Evolutionary conservation across 2,329 filamentous ascomycete genomes (phyloP), one percentile per base, ranked within the genome.

Genomic region (Nemania serpens): DNA sequence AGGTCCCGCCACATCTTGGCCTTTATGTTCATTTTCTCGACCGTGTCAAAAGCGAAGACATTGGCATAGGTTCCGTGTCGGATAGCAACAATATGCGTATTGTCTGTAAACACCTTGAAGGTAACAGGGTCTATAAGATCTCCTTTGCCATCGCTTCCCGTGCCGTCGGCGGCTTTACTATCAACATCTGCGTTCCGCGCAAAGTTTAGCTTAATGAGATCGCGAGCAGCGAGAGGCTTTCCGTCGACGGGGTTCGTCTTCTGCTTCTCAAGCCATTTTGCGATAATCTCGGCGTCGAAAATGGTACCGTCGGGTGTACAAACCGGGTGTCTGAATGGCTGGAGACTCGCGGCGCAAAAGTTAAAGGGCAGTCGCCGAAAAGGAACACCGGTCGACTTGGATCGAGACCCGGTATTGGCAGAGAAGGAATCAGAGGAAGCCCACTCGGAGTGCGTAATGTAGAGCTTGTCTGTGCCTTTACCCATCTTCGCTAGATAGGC

Each of bases 361-460:
- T 97, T 98, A 85, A 96, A 99, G 33, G 96, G 95, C 1, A 99
- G 85, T 47, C 92, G 90, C 72, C 90, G 91, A 81, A 98, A 98
- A 39, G 85, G 84, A 50, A 86, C 83, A 66, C 86, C 84, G 20
- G 77, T 77, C 2, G 79, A 77, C 49, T 82, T 75, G 75, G 82
- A 76, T 78, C 88, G 74, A 73, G 84, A 75, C 52, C 90, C 90
- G 29, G 84, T 88, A 74, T 88, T 93, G 68, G 93, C 92, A 34
- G 91, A 90, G 77, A 91, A 97, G 61, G 91, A 88, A 76, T 97
- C 93, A 49, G 89, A 87, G 5, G 93, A 97, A 7, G 92, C 89
- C 95, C 95, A 99, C 82, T 99, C 95, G 42, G 91, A 96, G 79
- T 99, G 96, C 57, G 95, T 99, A 73, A 99, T 99, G 70, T 83